Evolutionary conservation across 352 stramenopile genomes (phyloP).

Genomic region (Peronospora destructor): DNA sequence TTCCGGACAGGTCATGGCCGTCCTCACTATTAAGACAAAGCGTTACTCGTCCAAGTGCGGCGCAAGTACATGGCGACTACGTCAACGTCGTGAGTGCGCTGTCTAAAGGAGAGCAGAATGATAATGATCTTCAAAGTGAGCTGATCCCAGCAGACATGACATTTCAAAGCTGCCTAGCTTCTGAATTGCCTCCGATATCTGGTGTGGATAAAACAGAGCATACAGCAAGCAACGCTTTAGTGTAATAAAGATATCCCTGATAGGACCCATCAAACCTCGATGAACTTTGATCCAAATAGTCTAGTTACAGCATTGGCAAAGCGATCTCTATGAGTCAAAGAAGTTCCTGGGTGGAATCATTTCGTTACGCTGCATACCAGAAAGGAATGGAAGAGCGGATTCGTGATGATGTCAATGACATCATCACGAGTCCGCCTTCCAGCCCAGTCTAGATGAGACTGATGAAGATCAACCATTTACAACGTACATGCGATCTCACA

Average conservation of each 20-base stretch:
- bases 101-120: conserved; percentile 37
- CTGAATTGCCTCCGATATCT: conserved; percentile 57
- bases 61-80: conserved; percentile 64
- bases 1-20: conserved; percentile 77
- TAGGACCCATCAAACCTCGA: conserved; percentile 24
- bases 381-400: conserved; percentile 47
- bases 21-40: conserved; percentile 52
- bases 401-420: conserved; percentile 33
- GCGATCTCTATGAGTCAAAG: conserved; percentile 47
- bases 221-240: conserved; percentile 70
- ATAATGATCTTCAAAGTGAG: conserved; percentile 28
- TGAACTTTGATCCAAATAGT: conserved; percentile 35
- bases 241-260: conserved; percentile 49
- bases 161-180: conserved; percentile 48
- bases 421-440: conserved; percentile 31
- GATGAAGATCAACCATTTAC: conserved; percentile 4
- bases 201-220: conserved; percentile 45
- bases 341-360: conserved; percentile 43
- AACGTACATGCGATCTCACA: conserved; percentile 78
- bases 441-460: conserved; percentile 36
- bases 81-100: conserved; percentile 60
- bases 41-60: conserved; percentile 51
- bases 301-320: conserved; percentile 31
- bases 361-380: conserved; percentile 42
- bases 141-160: conserved; percentile 46